Evolutionary conservation across 345 rosid species (phyloP).

Genomic region (Hirschfeldia incana): DNA sequence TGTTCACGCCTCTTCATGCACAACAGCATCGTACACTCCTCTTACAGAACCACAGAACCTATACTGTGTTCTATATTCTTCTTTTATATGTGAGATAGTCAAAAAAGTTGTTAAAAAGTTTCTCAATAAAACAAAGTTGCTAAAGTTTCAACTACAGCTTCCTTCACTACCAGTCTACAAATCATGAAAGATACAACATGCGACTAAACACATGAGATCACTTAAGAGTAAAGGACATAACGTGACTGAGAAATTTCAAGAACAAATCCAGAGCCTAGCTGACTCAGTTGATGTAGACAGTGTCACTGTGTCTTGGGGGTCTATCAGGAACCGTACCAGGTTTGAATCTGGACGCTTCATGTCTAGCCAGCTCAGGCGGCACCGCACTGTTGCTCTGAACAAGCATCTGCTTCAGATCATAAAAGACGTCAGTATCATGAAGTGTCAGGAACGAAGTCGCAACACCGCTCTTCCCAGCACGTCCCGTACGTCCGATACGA

Average conservation of each 20-base stretch:
- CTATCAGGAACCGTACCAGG: conserved; percentile 91
- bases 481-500: conserved; percentile 94
- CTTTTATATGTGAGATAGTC: too few relatives aligned
- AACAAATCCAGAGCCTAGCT: conserved; percentile 19
- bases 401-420: conserved; percentile 98
- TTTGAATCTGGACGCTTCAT: conserved; percentile 92
- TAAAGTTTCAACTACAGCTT: conserved; percentile 12
- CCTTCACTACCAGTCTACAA: conserved; percentile 17
- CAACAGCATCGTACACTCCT: too few relatives aligned
- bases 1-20: too few relatives aligned
- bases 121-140: neutral
- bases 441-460: conserved; percentile 92
- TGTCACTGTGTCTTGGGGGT: conserved; percentile 90
- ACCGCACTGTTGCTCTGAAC: conserved; percentile 86
- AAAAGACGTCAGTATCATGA: conserved; percentile 77
- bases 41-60: too few relatives aligned
- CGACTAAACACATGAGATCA: conserved; percentile 26
- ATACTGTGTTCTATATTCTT: too few relatives aligned
- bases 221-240: neutral
- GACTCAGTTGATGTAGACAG: conserved; percentile 72
- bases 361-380: conserved; percentile 92
- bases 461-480: conserved; percentile 94
- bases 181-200: conserved; percentile 17
- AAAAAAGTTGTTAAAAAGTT: too few relatives aligned
- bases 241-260: neutral